A percentile compares a stretch with the other conserved stretches of the same genome.
Evolutionary conservation across 148 eudicot species (phyloP).

Genomic region (Fagopyrum homotropicum): DNA sequence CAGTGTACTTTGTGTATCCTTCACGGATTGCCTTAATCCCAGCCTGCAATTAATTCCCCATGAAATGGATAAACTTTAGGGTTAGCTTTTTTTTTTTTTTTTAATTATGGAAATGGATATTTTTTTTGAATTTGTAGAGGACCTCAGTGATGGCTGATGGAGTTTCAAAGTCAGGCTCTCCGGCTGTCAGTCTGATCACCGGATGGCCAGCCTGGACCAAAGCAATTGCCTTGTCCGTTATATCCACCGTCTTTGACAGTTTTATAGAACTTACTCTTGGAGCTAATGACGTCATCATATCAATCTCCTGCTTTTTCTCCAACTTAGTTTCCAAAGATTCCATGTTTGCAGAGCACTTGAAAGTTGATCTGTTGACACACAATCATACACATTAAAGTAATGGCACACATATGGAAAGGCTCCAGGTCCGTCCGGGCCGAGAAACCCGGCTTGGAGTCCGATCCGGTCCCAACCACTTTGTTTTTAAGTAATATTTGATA

Average conservation of each 20-base stretch:
- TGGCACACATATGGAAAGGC: too few relatives aligned
- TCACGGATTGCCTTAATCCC: constrained; percentile 85
- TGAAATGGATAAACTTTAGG: neutral
- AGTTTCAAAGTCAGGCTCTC: constrained; percentile 95
- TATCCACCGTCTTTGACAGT: constrained; percentile 88
- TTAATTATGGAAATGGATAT: too few relatives aligned
- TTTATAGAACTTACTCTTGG: constrained; percentile 83
- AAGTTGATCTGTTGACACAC: neutral
- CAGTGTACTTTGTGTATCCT: constrained; percentile 82
- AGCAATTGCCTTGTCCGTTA: constrained; percentile 89
- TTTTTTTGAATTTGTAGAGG: neutral
- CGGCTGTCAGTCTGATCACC: constrained; percentile 85
- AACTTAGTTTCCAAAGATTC: constrained; percentile 26
- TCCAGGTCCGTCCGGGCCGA: too few relatives aligned
- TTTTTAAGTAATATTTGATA: too few relatives aligned
- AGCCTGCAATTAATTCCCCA: constrained; percentile 38
- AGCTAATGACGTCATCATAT: constrained; percentile 41
- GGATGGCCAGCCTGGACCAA: constrained; percentile 96
- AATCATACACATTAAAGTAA: too few relatives aligned
- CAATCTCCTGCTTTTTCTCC: constrained; percentile 37
- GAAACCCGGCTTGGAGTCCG: too few relatives aligned
- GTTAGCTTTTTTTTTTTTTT: neutral
- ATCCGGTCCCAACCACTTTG: too few relatives aligned
- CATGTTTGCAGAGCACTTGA: constrained; percentile 25
- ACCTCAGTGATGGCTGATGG: constrained; percentile 82